Conservation (phyloP, 2,329 filamentous ascomycete genomes). For the Thermothelomyces thermophilus region DNA sequence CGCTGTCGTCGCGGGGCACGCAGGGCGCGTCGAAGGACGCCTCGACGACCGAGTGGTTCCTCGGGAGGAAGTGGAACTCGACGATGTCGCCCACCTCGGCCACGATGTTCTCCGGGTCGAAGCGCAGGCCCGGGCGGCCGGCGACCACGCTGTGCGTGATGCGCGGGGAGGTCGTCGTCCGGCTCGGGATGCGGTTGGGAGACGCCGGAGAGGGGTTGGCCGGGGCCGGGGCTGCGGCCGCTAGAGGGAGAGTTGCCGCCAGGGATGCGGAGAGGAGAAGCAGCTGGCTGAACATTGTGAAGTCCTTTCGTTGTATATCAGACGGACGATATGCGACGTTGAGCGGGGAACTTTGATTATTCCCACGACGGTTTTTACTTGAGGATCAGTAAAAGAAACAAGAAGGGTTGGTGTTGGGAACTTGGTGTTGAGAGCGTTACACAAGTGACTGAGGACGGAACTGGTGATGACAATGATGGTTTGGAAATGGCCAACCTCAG, state of each 20-base stretch:
- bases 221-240: conserved; percentile 12
- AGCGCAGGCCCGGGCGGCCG: conserved; percentile 39
- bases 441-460: not conserved
- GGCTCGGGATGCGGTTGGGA: conserved; percentile 21
- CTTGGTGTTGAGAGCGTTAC: too few relatives aligned
- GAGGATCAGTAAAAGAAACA: too few relatives aligned
- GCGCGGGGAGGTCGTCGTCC: conserved; percentile 31
- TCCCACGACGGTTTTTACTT: too few relatives aligned
- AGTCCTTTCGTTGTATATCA: not conserved
- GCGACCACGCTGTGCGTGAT: conserved; percentile 42
- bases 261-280: not conserved
- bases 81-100: conserved; percentile 44
- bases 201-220: conserved; percentile 24
- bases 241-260: not conserved
- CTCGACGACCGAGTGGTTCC: conserved; percentile 44
- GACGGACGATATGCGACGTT: not conserved
- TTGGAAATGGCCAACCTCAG: not conserved
- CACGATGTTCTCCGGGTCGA: conserved; percentile 44
- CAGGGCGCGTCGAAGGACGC: conserved; percentile 30
- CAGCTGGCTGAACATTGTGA: not conserved
- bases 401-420: not conserved
- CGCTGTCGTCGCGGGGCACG: conserved; percentile 30
- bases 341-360: too few relatives aligned
- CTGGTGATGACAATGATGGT: conserved; percentile 3
- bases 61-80: conserved; percentile 49